Percentiles rank a stretch among this genome's conserved stretches.
Evolutionary conservation across 345 rosid genomes (phyloP).

Genomic region (Acer yangbiense): DNA sequence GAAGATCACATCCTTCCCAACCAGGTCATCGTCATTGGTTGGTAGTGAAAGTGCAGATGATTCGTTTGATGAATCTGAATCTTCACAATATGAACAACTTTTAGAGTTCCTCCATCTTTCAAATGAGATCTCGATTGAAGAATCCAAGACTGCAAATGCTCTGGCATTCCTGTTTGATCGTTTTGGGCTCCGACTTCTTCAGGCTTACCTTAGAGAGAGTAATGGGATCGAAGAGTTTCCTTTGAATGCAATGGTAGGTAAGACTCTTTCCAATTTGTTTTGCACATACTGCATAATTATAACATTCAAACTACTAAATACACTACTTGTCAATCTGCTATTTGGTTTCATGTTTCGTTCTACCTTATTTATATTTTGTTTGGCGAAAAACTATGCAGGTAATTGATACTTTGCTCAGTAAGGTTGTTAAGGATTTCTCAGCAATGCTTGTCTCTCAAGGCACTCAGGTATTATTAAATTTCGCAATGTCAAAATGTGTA

Average conservation of each 20-base stretch:
- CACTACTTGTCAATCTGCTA: not conserved
- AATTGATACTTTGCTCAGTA: slow-evolving; percentile 76
- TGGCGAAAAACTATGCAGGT: slow-evolving; percentile 46
- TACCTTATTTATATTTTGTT: slow-evolving; percentile 6
- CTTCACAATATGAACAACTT: slow-evolving; percentile 85
- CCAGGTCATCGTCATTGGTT: slow-evolving; percentile 60
- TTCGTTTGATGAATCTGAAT: slow-evolving; percentile 82
- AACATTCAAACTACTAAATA: not conserved
- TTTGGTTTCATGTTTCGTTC: slow-evolving; percentile 2
- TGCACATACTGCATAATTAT: not conserved
- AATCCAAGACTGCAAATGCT: slow-evolving; percentile 72
- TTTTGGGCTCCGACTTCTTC: slow-evolving; percentile 78
- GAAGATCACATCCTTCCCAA: slow-evolving; percentile 79
- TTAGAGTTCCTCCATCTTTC: slow-evolving; percentile 89
- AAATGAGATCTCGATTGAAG: slow-evolving; percentile 69
- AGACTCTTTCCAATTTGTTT: slow-evolving; percentile 32
- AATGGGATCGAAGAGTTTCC: slow-evolving; percentile 67
- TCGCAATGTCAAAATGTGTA: not conserved
- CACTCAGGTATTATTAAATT: slow-evolving; percentile 55
- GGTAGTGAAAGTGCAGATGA: slow-evolving; percentile 87
- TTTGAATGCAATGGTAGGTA: slow-evolving; percentile 97
- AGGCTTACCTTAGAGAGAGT: slow-evolving; percentile 72
- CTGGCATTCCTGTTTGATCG: slow-evolving; percentile 84
- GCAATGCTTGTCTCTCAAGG: slow-evolving; percentile 87
- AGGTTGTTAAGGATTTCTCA: slow-evolving; percentile 87